Base-by-base conservation (phyloP, 2,329 filamentous ascomycete species). In the Venturiaceae sp. region DNA sequence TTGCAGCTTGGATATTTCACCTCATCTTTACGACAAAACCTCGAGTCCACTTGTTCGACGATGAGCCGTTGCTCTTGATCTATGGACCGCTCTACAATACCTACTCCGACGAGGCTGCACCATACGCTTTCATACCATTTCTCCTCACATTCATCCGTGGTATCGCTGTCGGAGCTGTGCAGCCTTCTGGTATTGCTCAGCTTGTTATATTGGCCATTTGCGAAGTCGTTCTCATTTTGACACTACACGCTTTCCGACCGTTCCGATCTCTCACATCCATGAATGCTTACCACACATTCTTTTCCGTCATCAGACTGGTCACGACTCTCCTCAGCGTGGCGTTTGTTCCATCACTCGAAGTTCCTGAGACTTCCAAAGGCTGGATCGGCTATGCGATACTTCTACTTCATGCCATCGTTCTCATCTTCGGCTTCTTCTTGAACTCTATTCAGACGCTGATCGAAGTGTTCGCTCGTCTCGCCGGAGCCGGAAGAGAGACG, bases 61-160 rank as follows among this genome's bases (percentile, higher is more conserved):
- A 97, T 67, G 79, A 99, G 53, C 85, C 90, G 6, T 96, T 90
- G 0, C 85, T 97, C 8, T 79, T 99, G 2, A 80, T 90, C 1
- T 97, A 96, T 66, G 94, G 94, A 0, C 90, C 94, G 5, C 77
- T 99, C 7, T 99, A 99, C 68, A 99, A 99, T 73, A 99, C 94
- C 0, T 97, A 95, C 71, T 94, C 89, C 26, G 94, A 99, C 70
- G 88, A 92, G 69, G 90, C 91, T 0, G 90, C 92, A 7, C 85
- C 90, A 0, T 99, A 95, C 71, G 91, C 92, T 6, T 80, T 96
- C 44, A 85, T 96, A 21, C 92, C 92, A 1, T 84, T 96, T 16
- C 76, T 95, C 34, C 78, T 97, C 60, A 95, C 88, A 4, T 85
- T 95, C 67, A 76, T 96, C 60, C 86, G 92, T 34, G 92, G 91